A percentile compares a stretch with the other conserved stretches of the same genome.
phyloP scores from a whole-genome alignment of 2,329 filamentous ascomycete species.

The Nemania bipapillata region DNA sequence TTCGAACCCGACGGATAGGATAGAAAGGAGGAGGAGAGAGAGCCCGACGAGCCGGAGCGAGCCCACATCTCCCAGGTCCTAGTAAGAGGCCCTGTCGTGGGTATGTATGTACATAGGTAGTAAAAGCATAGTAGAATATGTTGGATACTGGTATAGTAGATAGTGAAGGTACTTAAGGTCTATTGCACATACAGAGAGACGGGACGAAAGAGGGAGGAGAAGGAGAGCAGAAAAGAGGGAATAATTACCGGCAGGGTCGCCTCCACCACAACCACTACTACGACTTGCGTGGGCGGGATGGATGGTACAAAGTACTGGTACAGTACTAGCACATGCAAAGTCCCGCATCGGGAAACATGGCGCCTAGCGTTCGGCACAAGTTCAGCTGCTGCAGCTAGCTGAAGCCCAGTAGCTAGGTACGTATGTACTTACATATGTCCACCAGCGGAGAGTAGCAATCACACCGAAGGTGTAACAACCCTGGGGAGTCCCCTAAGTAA shows the following conservation, averaged over 20 bases:
- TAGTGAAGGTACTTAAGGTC: not conserved
- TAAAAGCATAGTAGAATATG: no score
- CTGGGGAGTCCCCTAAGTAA: constrained; percentile 5
- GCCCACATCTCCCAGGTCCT: not conserved
- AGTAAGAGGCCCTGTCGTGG: constrained; percentile 4
- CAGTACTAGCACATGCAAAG: constrained; percentile 1
- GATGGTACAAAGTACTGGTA: not conserved
- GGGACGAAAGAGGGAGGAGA: no score
- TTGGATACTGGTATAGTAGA: no score
- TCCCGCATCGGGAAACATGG: constrained; percentile 29
- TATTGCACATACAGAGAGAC: no score
- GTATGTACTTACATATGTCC: not conserved
- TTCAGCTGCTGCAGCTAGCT: constrained; percentile 25
- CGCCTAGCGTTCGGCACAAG: constrained; percentile 29
- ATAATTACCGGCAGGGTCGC: constrained; percentile 3
- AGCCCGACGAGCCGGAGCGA: constrained; percentile 23
- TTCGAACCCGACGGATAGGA: constrained; percentile 20
- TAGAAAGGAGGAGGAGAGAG: not conserved
- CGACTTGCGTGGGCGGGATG: no score
- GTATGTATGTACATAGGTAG: no score
- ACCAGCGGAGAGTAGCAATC: not conserved
- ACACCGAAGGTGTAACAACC: constrained; percentile 25
- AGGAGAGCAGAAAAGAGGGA: constrained; percentile 2
- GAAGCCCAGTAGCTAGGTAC: not conserved
- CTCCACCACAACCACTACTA: not conserved